phyloP scores from a whole-genome alignment of 352 stramenopile species.

The Nothophytophthora sp. region DNA sequence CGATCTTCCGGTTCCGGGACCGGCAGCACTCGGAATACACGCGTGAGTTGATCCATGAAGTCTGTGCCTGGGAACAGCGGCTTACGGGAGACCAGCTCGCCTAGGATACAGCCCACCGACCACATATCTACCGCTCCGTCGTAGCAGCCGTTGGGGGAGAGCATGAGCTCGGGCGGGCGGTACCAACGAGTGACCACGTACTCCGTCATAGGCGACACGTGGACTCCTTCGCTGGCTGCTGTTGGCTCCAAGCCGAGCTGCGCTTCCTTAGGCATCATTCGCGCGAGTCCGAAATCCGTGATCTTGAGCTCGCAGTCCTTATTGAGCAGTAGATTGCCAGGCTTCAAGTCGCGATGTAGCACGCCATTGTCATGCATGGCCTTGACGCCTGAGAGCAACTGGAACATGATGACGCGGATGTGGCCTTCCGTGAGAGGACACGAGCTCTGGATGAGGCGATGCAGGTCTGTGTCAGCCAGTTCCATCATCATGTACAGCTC shows the following conservation, averaged over 20 bases:
- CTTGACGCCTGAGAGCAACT: constrained; percentile 85
- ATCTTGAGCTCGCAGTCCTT: constrained; percentile 94
- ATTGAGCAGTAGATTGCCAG: constrained; percentile 93
- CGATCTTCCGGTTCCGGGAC: constrained; percentile 65
- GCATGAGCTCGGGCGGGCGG: constrained; percentile 91
- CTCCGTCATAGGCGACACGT: constrained; percentile 82
- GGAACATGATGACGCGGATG: constrained; percentile 89
- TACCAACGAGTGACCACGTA: constrained; percentile 94
- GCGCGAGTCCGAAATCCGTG: constrained; percentile 94
- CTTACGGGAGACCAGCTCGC: constrained; percentile 84
- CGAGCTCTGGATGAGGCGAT: constrained; percentile 89
- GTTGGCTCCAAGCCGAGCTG: constrained; percentile 15
- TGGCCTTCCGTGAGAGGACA: constrained; percentile 79
- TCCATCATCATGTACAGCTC: constrained; percentile 98
- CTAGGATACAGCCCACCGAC: constrained; percentile 93
- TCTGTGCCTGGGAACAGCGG: constrained; percentile 79
- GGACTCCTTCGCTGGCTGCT: constrained; percentile 14
- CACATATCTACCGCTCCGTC: constrained; percentile 87
- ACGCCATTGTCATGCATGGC: constrained; percentile 94
- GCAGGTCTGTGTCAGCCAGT: constrained; percentile 93
- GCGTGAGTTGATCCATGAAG: constrained; percentile 87
- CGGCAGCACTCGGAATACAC: constrained; percentile 75
- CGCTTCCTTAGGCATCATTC: constrained; percentile 71
- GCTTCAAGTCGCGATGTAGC: constrained; percentile 94
- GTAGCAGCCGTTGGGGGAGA: constrained; percentile 90